A percentile compares a stretch with the other conserved stretches of the same genome.
Conservation (phyloP, 805 yeast species). For the Wickerhamomyces hampshirensis region DNA sequence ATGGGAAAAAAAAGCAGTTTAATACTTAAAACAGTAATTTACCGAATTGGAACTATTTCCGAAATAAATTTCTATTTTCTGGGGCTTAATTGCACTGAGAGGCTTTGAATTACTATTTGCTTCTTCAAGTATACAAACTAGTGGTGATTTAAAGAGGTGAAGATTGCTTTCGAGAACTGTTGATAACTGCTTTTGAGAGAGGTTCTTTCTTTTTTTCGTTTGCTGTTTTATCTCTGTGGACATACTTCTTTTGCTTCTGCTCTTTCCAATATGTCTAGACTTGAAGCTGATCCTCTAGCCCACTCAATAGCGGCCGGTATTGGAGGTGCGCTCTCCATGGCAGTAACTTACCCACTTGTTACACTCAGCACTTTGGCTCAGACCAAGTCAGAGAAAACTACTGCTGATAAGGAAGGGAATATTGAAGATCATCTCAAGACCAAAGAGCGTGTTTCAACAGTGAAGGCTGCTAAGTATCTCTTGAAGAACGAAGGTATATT, state of each 20-base stretch:
- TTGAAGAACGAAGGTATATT: slow-evolving; percentile 53
- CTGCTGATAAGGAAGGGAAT: slow-evolving; percentile 19
- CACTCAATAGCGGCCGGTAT: slow-evolving; percentile 96
- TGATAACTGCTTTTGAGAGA: too few relatives aligned
- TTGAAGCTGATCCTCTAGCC: slow-evolving; percentile 35
- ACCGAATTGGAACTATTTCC: too few relatives aligned
- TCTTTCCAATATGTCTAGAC: slow-evolving; percentile 17
- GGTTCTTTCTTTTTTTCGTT: background rate
- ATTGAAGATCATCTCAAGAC: slow-evolving; percentile 6
- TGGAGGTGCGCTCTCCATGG: slow-evolving; percentile 85
- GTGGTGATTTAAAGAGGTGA: too few relatives aligned
- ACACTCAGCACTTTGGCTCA: slow-evolving; percentile 87
- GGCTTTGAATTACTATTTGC: too few relatives aligned
- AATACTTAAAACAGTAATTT: too few relatives aligned
- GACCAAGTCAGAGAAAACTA: slow-evolving; percentile 38
- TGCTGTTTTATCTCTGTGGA: background rate
- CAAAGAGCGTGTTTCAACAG: slow-evolving; percentile 19
- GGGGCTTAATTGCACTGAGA: too few relatives aligned
- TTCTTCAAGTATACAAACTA: too few relatives aligned
- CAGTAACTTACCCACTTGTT: slow-evolving; percentile 84
- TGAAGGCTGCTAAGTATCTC: slow-evolving; percentile 42
- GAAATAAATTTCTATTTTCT: too few relatives aligned
- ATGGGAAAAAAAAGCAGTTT: too few relatives aligned
- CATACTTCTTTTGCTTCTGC: background rate
- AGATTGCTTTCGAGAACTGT: too few relatives aligned